phyloP scores from a whole-genome alignment of 768 basidiomycete genomes.

The Phaeotremella skinneri region DNA sequence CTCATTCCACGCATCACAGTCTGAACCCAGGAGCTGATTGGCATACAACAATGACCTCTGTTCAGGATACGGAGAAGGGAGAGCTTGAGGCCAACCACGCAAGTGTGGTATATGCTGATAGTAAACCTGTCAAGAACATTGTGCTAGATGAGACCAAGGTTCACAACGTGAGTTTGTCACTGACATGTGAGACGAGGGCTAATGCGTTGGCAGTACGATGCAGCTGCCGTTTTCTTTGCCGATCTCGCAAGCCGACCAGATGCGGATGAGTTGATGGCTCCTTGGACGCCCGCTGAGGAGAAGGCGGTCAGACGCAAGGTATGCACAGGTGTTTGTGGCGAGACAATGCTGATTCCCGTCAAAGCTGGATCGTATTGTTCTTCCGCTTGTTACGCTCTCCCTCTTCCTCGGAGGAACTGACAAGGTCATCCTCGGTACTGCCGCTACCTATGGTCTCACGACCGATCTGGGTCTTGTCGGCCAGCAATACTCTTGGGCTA shows the following conservation, averaged over 20 bases:
- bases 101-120: background rate
- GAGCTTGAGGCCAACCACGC: background rate
- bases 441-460: slow-evolving; percentile 13
- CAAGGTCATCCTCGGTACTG: slow-evolving; percentile 26
- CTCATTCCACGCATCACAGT: background rate
- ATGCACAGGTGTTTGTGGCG: background rate
- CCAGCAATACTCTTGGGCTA: slow-evolving; percentile 1
- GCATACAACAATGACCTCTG: background rate
- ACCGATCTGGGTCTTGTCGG: slow-evolving; percentile 14
- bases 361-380: slow-evolving; percentile 4
- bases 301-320: slow-evolving; percentile 7
- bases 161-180: slow-evolving; percentile 8
- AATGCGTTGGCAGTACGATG: slow-evolving; percentile 12
- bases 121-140: slow-evolving; percentile 11
- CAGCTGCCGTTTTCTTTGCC: slow-evolving; percentile 18
- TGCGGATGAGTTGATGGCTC: slow-evolving; percentile 20
- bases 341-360: background rate
- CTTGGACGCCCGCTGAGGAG: slow-evolving; percentile 15
- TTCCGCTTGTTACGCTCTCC: background rate
- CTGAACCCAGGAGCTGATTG: background rate
- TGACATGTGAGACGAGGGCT: background rate
- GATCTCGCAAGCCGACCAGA: slow-evolving; percentile 19
- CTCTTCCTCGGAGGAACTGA: slow-evolving; percentile 14
- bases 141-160: slow-evolving; percentile 10
- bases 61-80: slow-evolving; percentile 11